These are phyloP conservation scores for Cryptosporidium viatorum DNA, from an alignment of 169 alveolate species.

Conservation along the genomic window DNA sequence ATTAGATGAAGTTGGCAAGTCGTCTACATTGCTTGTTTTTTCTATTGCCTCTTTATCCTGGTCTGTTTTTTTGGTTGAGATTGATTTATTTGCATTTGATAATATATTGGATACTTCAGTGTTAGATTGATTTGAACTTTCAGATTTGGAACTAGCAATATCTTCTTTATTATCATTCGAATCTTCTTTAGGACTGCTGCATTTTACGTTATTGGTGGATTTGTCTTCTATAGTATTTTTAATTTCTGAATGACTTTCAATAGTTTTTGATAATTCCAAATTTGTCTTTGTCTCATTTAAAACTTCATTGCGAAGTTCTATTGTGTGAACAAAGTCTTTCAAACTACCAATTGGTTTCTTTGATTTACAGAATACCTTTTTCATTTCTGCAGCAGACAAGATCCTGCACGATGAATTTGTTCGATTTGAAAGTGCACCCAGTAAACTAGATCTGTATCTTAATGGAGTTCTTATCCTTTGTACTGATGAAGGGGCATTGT, in stretches of 20 bases:
- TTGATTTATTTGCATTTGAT: not conserved
- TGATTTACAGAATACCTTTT: conserved; percentile 43
- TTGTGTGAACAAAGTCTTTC: conserved; percentile 39
- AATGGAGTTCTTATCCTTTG: conserved; percentile 60
- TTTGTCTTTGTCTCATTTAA: not conserved
- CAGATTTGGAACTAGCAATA: not conserved
- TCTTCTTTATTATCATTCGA: not conserved
- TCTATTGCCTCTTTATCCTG: not conserved
- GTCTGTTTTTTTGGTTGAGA: not conserved
- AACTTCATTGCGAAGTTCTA: conserved; percentile 20
- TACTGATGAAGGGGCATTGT: not conserved
- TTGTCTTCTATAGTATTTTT: not conserved
- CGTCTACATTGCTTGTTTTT: not conserved
- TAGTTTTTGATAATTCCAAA: not conserved
- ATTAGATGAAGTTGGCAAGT: not conserved
- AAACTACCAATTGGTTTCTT: conserved; percentile 56
- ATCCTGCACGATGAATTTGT: conserved; percentile 50
- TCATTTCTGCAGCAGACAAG: conserved; percentile 74
- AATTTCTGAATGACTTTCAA: not conserved
- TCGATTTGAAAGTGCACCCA: conserved; percentile 40
- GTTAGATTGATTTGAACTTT: not conserved
- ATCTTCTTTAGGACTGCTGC: not conserved
- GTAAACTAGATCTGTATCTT: conserved; percentile 57
- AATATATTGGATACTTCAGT: no score
- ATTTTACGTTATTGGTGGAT: not conserved